Evolutionary conservation across 2,329 filamentous ascomycete genomes (phyloP).

Genomic region (Teratosphaeria destructans): DNA sequence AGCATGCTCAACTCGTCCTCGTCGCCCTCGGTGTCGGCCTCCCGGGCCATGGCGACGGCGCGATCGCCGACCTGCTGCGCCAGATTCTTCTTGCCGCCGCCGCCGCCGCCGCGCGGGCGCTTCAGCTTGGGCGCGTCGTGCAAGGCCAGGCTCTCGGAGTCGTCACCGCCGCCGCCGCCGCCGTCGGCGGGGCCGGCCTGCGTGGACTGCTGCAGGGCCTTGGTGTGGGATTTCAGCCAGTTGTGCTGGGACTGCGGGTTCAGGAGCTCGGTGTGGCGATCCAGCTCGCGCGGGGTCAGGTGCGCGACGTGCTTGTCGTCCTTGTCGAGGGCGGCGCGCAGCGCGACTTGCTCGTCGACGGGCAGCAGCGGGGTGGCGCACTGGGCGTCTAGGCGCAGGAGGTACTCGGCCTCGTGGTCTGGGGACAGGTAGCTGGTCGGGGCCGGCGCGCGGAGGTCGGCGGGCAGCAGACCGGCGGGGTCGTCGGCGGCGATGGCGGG

Average conservation of each 20-base stretch:
- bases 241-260: slow-evolving; percentile 93
- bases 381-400: slow-evolving; percentile 52
- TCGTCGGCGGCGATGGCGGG: slow-evolving; percentile 1
- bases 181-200: slow-evolving; percentile 5
- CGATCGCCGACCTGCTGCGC: slow-evolving; percentile 27
- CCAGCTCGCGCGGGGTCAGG: slow-evolving; percentile 35
- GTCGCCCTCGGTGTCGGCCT: slow-evolving; percentile 20
- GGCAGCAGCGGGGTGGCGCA: slow-evolving; percentile 29
- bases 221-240: slow-evolving; percentile 52
- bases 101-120: slow-evolving; percentile 20
- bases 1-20: slow-evolving; percentile 31
- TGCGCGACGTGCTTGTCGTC: slow-evolving; percentile 26
- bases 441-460: not conserved
- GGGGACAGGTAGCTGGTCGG: slow-evolving; percentile 50
- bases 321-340: slow-evolving; percentile 6
- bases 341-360: slow-evolving; percentile 30
- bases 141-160: slow-evolving; percentile 69
- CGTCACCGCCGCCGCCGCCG: slow-evolving; percentile 18
- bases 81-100: slow-evolving; percentile 17
- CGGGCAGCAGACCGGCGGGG: not conserved
- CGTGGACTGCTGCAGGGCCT: not conserved
- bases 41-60: slow-evolving; percentile 25
- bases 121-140: slow-evolving; percentile 56
- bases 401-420: slow-evolving; percentile 64
- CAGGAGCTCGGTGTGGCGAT: slow-evolving; percentile 44